Evolutionary conservation across 2,329 filamentous ascomycete species (phyloP).

Genomic region (Ceratocystis cubensis): DNA sequence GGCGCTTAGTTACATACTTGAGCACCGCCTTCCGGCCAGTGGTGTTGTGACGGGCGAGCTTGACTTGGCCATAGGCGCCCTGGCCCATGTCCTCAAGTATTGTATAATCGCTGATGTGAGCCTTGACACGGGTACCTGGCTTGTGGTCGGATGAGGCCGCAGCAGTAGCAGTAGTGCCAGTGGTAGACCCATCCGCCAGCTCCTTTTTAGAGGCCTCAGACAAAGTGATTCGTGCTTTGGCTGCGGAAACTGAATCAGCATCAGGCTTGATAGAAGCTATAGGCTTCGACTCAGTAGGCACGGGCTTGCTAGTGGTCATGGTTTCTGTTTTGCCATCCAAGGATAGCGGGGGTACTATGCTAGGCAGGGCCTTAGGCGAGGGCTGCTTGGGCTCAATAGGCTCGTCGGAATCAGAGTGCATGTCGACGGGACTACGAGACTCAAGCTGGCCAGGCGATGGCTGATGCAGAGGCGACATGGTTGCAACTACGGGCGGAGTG

Average conservation of each 20-base stretch:
- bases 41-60: conserved; percentile 77
- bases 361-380: conserved; percentile 23
- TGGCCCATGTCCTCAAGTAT: conserved; percentile 98
- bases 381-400: conserved; percentile 27
- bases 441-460: conserved; percentile 59
- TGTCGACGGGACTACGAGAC: conserved; percentile 18
- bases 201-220: neutral
- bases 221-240: neutral
- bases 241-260: neutral
- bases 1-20: conserved; percentile 94
- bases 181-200: too few species aligned
- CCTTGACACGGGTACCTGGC: conserved; percentile 35
- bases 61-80: conserved; percentile 94
- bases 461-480: conserved; percentile 61
- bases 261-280: neutral
- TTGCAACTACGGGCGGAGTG: conserved; percentile 51
- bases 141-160: conserved; percentile 39
- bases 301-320: neutral
- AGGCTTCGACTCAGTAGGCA: neutral
- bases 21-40: conserved; percentile 76
- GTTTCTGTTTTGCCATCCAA: conserved; percentile 12
- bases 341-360: conserved; percentile 11
- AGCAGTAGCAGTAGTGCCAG: conserved; percentile 2
- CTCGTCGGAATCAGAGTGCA: conserved; percentile 21
- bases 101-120: conserved; percentile 71